phyloP scores from a whole-genome alignment of 2,329 filamentous ascomycete genomes.

The Colletotrichum sp. region DNA sequence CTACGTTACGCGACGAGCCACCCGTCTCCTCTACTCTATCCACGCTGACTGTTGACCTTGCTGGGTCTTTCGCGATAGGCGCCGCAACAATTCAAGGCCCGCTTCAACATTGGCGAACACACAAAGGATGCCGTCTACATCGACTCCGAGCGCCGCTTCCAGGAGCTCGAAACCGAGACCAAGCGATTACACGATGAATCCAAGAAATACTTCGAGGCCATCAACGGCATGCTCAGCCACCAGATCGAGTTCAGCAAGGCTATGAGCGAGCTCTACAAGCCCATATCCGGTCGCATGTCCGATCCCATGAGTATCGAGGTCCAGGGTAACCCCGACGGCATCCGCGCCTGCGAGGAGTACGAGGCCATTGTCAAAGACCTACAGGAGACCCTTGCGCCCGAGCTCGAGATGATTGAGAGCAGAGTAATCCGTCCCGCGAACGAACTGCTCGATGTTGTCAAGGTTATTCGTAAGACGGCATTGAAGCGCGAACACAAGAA shows the following conservation, averaged over 20 bases:
- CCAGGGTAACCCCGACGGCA: conserved; percentile 91
- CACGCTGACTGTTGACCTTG: neutral
- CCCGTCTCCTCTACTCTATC: neutral
- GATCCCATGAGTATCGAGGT: conserved; percentile 84
- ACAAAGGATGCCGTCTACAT: conserved; percentile 95
- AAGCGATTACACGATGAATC: conserved; percentile 98
- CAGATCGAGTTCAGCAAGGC: conserved; percentile 98
- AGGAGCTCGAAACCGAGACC: conserved; percentile 93
- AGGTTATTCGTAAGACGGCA: conserved; percentile 88
- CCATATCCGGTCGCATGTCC: conserved; percentile 93
- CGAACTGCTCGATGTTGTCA: conserved; percentile 93
- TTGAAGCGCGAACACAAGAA: conserved; percentile 96
- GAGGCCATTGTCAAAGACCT: conserved; percentile 89
- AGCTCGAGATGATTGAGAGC: conserved; percentile 96
- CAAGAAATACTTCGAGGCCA: conserved; percentile 95
- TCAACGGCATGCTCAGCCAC: conserved; percentile 96
- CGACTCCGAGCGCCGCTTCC: conserved; percentile 91
- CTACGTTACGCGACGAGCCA: neutral
- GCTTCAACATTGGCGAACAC: conserved; percentile 94
- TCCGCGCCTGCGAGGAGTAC: conserved; percentile 95
- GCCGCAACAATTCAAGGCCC: conserved; percentile 89
- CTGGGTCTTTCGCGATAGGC: conserved; percentile 54
- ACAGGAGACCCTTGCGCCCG: conserved; percentile 85
- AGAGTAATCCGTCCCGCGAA: conserved; percentile 91
- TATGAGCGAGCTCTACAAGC: conserved; percentile 96